Evolutionary conservation across 768 basidiomycete species (phyloP), one percentile per base, ranked within the genome.

Genomic region (Amanita subjunquillea): DNA sequence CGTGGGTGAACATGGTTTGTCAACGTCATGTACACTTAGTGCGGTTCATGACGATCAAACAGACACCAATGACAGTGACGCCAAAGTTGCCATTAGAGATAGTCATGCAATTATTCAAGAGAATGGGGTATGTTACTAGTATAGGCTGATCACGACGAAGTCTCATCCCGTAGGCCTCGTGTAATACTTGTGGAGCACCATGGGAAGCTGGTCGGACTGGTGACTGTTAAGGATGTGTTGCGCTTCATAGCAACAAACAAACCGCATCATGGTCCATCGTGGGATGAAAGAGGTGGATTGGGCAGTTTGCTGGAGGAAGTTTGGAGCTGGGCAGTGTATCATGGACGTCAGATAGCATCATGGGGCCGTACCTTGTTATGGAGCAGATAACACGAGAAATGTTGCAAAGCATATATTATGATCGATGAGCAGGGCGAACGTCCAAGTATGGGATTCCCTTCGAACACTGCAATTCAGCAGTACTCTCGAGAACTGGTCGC

Each of bases 181-280:
- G 89, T 95, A n/a, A 95, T 99, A 52, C 76, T 98, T 12, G 92
- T 98, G 3, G 91, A 92, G 63, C 81, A 91, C 54, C 80, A 86
- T 60, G 95, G 95, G 8, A 67, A 71, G 32, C 74, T 99, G 9
- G 79, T 76, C 7, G 96, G 96, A 1, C 72, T 99, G 27, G 83
- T 97, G 34, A 97, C 94, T 0, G 90, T 98, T 44, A 99, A 99
- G 64, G 96, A 99, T 61, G 91, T 97, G 3, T 69, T 99, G 13
- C 85, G 85, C 49, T 91, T 94, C 62, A 95, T 88, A 53, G 74
- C 79, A 13, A 77, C 76, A 27, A 76, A 80, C 60, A 75, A 75
- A 54, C 72, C 75, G 13, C 74, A 73, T 34, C 71, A 70, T 43
- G 69, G 75, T 44, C 74, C 73, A 10, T 78, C 78, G 9, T 81